Percentiles rank a stretch among this genome's conserved stretches.
These are phyloP conservation scores for Austroboletus niveus DNA, from an alignment of 1,284 basidiomycete species.

Conservation along the genomic window DNA sequence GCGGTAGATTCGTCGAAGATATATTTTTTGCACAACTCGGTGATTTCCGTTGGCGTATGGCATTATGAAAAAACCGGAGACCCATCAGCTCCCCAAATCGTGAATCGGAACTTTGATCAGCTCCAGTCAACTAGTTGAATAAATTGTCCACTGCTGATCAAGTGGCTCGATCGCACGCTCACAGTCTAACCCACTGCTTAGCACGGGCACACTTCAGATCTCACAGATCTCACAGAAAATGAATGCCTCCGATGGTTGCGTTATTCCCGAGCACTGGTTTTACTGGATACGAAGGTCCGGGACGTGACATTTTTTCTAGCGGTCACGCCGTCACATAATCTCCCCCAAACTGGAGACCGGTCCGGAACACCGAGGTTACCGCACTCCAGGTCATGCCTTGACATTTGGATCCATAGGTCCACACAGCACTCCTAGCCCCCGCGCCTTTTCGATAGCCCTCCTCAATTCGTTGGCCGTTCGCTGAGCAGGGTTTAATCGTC, in stretches of 20 bases:
- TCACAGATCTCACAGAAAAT: constrained; percentile 12
- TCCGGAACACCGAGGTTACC: constrained; percentile 8
- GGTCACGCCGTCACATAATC: constrained; percentile 31
- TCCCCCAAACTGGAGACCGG: constrained; percentile 11
- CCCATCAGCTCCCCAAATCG: too few relatives aligned
- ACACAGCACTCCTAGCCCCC: constrained; percentile 29
- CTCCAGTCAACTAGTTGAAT: not conserved
- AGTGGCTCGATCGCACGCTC: too few relatives aligned
- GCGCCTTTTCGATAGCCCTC: constrained; percentile 56
- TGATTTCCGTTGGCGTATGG: constrained; percentile 5
- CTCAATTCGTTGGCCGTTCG: constrained; percentile 82
- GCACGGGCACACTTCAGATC: constrained; percentile 12
- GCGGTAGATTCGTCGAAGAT: not conserved
- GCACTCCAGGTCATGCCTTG: constrained; percentile 8
- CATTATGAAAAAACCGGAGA: constrained; percentile 3
- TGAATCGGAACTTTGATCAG: too few relatives aligned
- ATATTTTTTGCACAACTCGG: constrained; percentile 6
- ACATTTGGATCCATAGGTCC: constrained; percentile 1
- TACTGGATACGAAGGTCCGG: constrained; percentile 16
- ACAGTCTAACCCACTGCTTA: too few relatives aligned
- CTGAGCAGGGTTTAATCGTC: constrained; percentile 81
- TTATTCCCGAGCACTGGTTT: constrained; percentile 33
- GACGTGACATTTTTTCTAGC: constrained; percentile 16
- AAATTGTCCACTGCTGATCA: not conserved
- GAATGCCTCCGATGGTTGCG: constrained; percentile 14